Percentiles rank a stretch among this genome's conserved stretches.
phyloP scores from a whole-genome alignment of 2,329 filamentous ascomycete genomes.

The Fusarium incarnatum region DNA sequence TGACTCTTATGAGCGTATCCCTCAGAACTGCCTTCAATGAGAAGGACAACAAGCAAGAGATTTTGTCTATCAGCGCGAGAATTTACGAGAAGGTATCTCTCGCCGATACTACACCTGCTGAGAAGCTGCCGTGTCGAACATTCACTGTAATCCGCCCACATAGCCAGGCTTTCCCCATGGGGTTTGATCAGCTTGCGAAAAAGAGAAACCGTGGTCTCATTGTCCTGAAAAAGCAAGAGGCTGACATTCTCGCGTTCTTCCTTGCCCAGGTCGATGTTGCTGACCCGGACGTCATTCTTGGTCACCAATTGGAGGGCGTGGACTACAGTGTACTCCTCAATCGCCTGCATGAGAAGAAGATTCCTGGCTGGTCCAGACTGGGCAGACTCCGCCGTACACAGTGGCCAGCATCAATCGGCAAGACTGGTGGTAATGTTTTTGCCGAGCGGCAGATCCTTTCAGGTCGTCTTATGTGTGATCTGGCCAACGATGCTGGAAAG shows the following conservation, averaged over 20 bases:
- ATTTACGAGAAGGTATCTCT: conserved; percentile 92
- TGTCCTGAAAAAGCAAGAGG: conserved; percentile 84
- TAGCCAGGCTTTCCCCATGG: conserved; percentile 80
- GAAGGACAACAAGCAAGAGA: conserved; percentile 96
- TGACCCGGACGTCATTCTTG: conserved; percentile 93
- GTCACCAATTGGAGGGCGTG: conserved; percentile 96
- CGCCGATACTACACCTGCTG: conserved; percentile 86
- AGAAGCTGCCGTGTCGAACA: conserved; percentile 87
- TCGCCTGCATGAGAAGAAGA: conserved; percentile 89
- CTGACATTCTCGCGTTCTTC: conserved; percentile 87
- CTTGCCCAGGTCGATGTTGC: conserved; percentile 87
- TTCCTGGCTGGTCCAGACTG: conserved; percentile 93
- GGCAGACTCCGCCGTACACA: conserved; percentile 84
- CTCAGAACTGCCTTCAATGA: conserved; percentile 89
- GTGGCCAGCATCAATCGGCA: conserved; percentile 90
- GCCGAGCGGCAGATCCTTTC: conserved; percentile 90
- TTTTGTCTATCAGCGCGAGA: conserved; percentile 88
- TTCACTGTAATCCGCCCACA: conserved; percentile 92
- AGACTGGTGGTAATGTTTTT: conserved; percentile 89
- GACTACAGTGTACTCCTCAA: conserved; percentile 93
- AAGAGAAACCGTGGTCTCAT: conserved; percentile 80
- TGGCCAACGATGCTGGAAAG: conserved; percentile 96
- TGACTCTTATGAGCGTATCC: conserved; percentile 96
- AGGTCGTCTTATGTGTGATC: conserved; percentile 90
- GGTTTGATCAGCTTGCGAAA: conserved; percentile 82